phyloP scores from a whole-genome alignment of 2,329 filamentous ascomycete species.

The Xylariaceae sp. region DNA sequence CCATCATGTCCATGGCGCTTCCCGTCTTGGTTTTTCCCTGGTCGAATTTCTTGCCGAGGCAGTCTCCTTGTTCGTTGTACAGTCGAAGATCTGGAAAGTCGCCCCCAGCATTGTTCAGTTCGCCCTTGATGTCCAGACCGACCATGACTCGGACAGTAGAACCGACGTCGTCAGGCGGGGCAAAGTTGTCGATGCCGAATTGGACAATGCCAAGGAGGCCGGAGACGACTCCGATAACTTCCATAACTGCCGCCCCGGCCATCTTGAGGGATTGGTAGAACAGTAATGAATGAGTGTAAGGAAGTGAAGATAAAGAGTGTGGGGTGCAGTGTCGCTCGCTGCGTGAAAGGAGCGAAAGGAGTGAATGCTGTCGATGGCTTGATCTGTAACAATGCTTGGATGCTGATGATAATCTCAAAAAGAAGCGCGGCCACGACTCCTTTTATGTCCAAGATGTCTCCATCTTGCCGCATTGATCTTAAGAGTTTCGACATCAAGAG shows the following conservation, averaged over 20 bases:
- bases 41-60: constrained; percentile 19
- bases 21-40: constrained; percentile 19
- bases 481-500: too few species aligned
- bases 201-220: constrained; percentile 20
- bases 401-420: too few species aligned
- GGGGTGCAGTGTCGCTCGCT: too few species aligned
- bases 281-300: neutral
- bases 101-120: constrained; percentile 22
- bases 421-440: too few species aligned
- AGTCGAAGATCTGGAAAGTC: constrained; percentile 25
- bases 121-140: constrained; percentile 18
- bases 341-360: too few species aligned
- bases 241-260: constrained; percentile 17
- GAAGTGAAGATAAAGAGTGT: neutral
- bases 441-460: too few species aligned
- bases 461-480: too few species aligned
- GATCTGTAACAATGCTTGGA: too few species aligned
- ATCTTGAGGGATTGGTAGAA: neutral
- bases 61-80: constrained; percentile 24
- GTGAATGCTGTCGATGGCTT: too few species aligned
- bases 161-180: constrained; percentile 8
- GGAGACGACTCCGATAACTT: constrained; percentile 20
- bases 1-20: constrained; percentile 16
- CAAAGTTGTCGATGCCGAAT: constrained; percentile 19
- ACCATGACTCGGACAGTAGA: constrained; percentile 20